phyloP scores from a whole-genome alignment of 1,284 basidiomycete species.

The Heterobasidion occidentale region DNA sequence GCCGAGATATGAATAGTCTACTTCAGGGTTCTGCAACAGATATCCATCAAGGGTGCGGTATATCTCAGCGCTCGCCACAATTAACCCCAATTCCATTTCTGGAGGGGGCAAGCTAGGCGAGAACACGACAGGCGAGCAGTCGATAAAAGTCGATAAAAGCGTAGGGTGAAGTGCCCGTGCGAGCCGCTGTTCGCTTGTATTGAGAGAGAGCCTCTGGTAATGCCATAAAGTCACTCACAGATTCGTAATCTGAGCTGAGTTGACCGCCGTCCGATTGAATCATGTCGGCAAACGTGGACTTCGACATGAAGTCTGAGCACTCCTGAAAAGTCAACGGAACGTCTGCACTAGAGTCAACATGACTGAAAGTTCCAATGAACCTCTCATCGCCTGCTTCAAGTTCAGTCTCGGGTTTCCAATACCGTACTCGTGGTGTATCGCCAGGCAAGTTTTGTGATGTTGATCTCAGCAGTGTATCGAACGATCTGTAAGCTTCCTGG shows the following conservation, averaged over 20 bases:
- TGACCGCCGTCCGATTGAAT: neutral
- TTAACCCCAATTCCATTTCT: constrained; percentile 56
- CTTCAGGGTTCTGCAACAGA: constrained; percentile 34
- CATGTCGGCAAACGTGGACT: constrained; percentile 2
- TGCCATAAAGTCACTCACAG: constrained; percentile 1
- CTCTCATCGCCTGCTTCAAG: constrained; percentile 15
- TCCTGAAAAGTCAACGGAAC: constrained; percentile 31
- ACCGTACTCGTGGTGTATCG: neutral
- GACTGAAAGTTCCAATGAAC: constrained; percentile 14
- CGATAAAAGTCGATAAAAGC: constrained; percentile 76
- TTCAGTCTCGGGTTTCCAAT: constrained; percentile 14
- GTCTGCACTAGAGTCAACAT: constrained; percentile 13
- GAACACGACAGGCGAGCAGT: constrained; percentile 78
- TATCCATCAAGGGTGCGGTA: constrained; percentile 59
- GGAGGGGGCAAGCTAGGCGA: constrained; percentile 47
- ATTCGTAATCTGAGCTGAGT: constrained; percentile 6
- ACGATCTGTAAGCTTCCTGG: constrained; percentile 36
- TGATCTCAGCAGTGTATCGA: constrained; percentile 31
- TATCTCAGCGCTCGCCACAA: constrained; percentile 56
- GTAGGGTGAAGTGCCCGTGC: constrained; percentile 62
- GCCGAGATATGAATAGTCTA: constrained; percentile 7
- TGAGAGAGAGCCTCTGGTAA: neutral
- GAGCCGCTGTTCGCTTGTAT: constrained; percentile 25
- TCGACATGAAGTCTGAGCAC: constrained; percentile 21
- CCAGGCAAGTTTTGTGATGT: constrained; percentile 3